Evolutionary conservation across 163 green algal genomes (phyloP).

Genomic region (Chlorella variabilis): DNA sequence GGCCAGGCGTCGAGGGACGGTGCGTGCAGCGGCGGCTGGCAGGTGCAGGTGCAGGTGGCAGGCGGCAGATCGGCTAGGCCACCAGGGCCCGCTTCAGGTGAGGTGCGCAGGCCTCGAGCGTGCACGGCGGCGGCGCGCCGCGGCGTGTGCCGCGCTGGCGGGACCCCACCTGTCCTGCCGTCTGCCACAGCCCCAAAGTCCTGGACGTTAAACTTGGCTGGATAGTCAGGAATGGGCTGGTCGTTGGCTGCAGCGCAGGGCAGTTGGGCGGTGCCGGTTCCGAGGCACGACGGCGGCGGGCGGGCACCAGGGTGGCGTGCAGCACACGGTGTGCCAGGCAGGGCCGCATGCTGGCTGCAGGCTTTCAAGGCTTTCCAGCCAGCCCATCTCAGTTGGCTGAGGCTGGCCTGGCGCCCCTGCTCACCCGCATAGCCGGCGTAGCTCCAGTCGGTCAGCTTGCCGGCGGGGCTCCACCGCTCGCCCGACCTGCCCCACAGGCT

Average conservation of each 20-base stretch:
- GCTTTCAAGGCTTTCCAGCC: too few species aligned
- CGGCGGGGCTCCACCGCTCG: not conserved
- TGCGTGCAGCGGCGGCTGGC: too few species aligned
- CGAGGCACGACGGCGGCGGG: too few species aligned
- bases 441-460: constrained; percentile 8
- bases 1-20: not conserved
- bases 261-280: too few species aligned
- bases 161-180: constrained; percentile 11
- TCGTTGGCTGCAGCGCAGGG: constrained; percentile 10
- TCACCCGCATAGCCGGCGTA: constrained; percentile 21
- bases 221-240: constrained; percentile 18
- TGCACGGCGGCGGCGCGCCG: too few species aligned
- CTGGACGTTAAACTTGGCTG: not conserved
- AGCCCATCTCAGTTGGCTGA: too few species aligned
- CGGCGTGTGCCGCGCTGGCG: too few species aligned
- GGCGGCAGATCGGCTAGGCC: not conserved
- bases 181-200: constrained; percentile 14
- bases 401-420: not conserved
- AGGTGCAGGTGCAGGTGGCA: not conserved
- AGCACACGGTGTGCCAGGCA: not conserved
- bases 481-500: not conserved
- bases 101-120: too few species aligned
- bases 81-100: not conserved
- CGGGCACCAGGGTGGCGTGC: too few species aligned
- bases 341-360: not conserved